Percentiles rank a stretch among this genome's conserved stretches.
Evolutionary conservation across 2,329 filamentous ascomycete species (phyloP).

Genomic region (Ceratocystis smalleyi): DNA sequence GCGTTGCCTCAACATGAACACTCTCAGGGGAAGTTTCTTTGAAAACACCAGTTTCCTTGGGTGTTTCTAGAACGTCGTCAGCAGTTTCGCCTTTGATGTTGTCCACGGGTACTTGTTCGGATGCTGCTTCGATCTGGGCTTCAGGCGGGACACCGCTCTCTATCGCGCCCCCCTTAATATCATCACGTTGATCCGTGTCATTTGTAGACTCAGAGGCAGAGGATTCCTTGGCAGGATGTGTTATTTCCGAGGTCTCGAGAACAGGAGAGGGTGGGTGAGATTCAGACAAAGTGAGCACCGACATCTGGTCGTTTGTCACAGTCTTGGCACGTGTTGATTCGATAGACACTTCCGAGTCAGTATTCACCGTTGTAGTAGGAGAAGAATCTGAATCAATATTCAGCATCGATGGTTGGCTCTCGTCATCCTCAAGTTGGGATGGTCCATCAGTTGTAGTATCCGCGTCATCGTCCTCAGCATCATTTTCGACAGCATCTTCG

Average conservation of each 20-base stretch:
- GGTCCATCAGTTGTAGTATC: constrained; percentile 20
- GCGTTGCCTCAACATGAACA: not conserved
- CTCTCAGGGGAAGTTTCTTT: constrained; percentile 11
- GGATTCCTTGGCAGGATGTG: constrained; percentile 46
- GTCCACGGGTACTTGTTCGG: constrained; percentile 13
- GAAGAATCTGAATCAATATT: constrained; percentile 23
- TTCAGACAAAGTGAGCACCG: constrained; percentile 36
- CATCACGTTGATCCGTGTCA: constrained; percentile 35
- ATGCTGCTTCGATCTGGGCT: not conserved
- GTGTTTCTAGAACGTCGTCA: not conserved
- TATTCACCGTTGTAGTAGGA: constrained; percentile 20
- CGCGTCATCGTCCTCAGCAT: constrained; percentile 17
- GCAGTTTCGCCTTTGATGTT: not conserved
- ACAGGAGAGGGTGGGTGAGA: constrained; percentile 43
- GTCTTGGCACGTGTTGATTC: constrained; percentile 28
- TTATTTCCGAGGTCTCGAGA: constrained; percentile 38
- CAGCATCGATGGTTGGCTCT: constrained; percentile 25
- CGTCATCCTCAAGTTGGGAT: constrained; percentile 20
- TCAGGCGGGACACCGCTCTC: not conserved
- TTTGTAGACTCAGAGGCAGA: constrained; percentile 49
- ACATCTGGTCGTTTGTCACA: constrained; percentile 30
- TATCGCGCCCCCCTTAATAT: constrained; percentile 23
- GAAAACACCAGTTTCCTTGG: not conserved
- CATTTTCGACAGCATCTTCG: not conserved
- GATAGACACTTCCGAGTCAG: constrained; percentile 41